These are phyloP conservation scores for Ascodesmis nigricans DNA, from an alignment of 495 filamentous ascomycete species.

Conservation along the genomic window DNA sequence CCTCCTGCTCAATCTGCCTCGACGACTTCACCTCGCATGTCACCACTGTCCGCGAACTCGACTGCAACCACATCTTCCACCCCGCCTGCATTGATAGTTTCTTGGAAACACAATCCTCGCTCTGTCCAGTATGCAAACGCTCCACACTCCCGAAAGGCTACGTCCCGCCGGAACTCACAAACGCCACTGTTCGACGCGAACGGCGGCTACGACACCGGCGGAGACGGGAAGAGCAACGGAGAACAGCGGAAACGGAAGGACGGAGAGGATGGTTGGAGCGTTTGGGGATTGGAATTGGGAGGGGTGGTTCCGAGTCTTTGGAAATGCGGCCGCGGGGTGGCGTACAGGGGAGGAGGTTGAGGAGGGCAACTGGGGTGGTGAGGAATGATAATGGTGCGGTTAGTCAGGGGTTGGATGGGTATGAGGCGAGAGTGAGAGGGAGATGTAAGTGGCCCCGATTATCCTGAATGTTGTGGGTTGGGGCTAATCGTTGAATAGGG, in stretches of 20 bases:
- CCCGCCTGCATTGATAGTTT: conserved; percentile 71
- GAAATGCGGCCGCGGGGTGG: not conserved
- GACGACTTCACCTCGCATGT: conserved; percentile 47
- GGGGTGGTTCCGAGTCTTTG: not conserved
- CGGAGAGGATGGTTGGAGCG: not conserved
- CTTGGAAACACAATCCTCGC: conserved; percentile 42
- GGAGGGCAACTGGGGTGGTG: not conserved
- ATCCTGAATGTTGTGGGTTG: not conserved
- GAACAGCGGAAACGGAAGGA: not conserved
- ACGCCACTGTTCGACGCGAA: conserved; percentile 60
- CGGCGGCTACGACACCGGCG: conserved; percentile 30
- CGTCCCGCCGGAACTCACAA: conserved; percentile 48
- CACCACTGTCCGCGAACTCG: conserved; percentile 58
- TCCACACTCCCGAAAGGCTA: conserved; percentile 44
- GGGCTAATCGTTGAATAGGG: conserved; percentile 3
- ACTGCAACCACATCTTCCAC: conserved; percentile 81
- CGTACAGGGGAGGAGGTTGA: not conserved
- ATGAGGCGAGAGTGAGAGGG: conserved; percentile 1
- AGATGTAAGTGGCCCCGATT: not conserved
- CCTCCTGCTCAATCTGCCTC: conserved; percentile 65
- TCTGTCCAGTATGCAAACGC: conserved; percentile 76
- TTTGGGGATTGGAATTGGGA: conserved; percentile 2
- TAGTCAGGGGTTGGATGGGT: conserved; percentile 7
- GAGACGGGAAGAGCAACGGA: conserved; percentile 1
- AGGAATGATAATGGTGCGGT: conserved; percentile 7